These are phyloP conservation scores for Inosperma sp. DNA, from an alignment of 768 basidiomycete species.

Conservation along the genomic window DNA sequence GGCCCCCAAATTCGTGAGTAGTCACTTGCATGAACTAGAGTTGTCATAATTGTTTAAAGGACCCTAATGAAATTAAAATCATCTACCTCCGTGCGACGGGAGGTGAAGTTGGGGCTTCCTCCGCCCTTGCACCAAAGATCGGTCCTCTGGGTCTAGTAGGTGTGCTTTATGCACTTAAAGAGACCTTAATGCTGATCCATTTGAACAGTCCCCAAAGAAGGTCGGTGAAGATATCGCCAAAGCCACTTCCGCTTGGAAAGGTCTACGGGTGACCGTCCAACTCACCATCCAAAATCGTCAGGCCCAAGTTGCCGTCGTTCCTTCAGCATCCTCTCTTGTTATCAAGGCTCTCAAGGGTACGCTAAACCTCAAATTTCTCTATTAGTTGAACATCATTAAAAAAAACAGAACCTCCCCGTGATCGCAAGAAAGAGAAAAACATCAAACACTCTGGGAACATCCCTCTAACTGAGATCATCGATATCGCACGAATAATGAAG, in stretches of 20 bases:
- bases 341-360: conserved; percentile 96
- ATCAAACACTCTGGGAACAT: conserved; percentile 98
- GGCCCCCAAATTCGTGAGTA: conserved; percentile 75
- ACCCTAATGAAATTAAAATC: conserved; percentile 97
- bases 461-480: conserved; percentile 86
- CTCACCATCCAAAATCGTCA: conserved; percentile 99
- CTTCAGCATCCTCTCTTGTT: conserved; percentile 94
- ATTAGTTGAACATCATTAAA: conserved; percentile 5
- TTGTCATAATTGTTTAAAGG: too few relatives aligned
- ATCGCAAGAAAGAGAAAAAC: conserved; percentile 99
- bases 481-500: conserved; percentile 95
- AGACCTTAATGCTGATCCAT: conserved; percentile 5
- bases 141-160: conserved; percentile 98
- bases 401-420: conserved; percentile 86
- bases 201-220: conserved; percentile 91
- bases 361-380: conserved; percentile 16
- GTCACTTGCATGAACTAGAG: too few relatives aligned
- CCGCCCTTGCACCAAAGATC: conserved; percentile 98
- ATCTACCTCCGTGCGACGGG: conserved; percentile 98
- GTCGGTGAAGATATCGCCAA: conserved; percentile 99
- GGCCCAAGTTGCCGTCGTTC: conserved; percentile 94
- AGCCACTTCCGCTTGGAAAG: conserved; percentile 97
- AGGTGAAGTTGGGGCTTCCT: conserved; percentile 99
- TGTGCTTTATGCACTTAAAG: background rate
- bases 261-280: conserved; percentile 98